phyloP scores from a whole-genome alignment of 495 filamentous ascomycete species.

The Bacidia rubella region DNA sequence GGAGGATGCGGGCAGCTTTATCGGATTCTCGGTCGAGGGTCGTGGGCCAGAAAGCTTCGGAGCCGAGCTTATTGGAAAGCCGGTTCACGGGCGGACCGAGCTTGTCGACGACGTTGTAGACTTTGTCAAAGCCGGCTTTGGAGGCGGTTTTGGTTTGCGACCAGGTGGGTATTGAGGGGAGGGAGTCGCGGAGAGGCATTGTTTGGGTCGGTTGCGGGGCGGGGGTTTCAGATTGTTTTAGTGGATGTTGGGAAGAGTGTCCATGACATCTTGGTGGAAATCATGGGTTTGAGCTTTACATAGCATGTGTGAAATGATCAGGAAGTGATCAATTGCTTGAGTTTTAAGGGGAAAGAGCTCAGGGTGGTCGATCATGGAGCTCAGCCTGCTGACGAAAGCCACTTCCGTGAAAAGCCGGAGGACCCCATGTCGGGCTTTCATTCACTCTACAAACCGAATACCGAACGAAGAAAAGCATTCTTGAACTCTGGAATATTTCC shows the following conservation, averaged over 20 bases:
- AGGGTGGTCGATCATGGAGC: no score
- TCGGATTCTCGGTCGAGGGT: slow-evolving; percentile 67
- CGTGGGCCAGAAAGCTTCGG: slow-evolving; percentile 73
- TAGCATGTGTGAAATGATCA: no score
- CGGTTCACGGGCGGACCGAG: slow-evolving; percentile 59
- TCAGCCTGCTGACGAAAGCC: slow-evolving; percentile 1
- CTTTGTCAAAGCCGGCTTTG: slow-evolving; percentile 43
- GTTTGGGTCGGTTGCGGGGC: neutral
- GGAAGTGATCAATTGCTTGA: no score
- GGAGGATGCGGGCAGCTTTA: slow-evolving; percentile 68
- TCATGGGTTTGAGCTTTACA: no score
- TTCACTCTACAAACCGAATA: neutral
- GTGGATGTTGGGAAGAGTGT: neutral
- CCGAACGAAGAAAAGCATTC: neutral
- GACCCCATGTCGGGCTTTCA: neutral
- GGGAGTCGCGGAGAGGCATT: slow-evolving; percentile 10
- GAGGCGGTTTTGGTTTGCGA: slow-evolving; percentile 20
- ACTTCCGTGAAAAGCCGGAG: slow-evolving; percentile 1
- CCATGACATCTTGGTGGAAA: neutral
- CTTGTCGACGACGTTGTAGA: slow-evolving; percentile 38
- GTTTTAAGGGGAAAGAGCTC: neutral
- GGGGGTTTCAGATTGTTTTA: neutral
- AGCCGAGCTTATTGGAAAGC: slow-evolving; percentile 56
- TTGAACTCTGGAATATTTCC: no score
- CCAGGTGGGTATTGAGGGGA: slow-evolving; percentile 16